Evolutionary conservation across 2,329 filamentous ascomycete species (phyloP).

Genomic region (Penicillium hesseltinei): DNA sequence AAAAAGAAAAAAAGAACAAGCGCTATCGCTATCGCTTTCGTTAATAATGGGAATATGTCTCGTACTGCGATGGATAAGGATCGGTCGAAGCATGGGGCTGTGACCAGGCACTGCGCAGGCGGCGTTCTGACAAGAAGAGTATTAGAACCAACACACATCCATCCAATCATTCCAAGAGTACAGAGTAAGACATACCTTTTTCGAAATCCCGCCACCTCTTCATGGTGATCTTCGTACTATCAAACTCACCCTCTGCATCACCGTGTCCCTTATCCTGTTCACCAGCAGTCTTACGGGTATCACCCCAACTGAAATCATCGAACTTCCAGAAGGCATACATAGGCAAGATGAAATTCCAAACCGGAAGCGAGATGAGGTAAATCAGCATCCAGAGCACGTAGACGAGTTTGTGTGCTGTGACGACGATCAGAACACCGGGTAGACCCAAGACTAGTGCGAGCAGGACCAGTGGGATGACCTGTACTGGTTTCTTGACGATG

Average conservation of each 20-base stretch:
- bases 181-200: constrained; percentile 52
- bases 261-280: constrained; percentile 81
- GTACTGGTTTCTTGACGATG: constrained; percentile 71
- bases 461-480: constrained; percentile 86
- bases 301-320: constrained; percentile 98
- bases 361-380: constrained; percentile 85
- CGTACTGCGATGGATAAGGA: constrained; percentile 35
- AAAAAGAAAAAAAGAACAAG: constrained; percentile 5
- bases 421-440: constrained; percentile 83
- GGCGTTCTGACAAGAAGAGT: constrained; percentile 37
- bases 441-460: constrained; percentile 89
- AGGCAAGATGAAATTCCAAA: constrained; percentile 97
- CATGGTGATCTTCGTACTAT: constrained; percentile 99
- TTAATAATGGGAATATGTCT: constrained; percentile 41
- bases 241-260: constrained; percentile 92
- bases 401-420: constrained; percentile 88
- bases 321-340: constrained; percentile 99
- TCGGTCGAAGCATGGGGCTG: constrained; percentile 24
- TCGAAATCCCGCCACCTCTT: constrained; percentile 98
- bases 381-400: constrained; percentile 98
- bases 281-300: constrained; percentile 91
- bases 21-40: constrained; percentile 5
- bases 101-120: constrained; percentile 32
- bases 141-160: constrained; percentile 3
- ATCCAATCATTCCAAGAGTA: neutral